Base-by-base conservation (phyloP, 2,329 filamentous ascomycete species). In the Colletotrichum sansevieriae region DNA sequence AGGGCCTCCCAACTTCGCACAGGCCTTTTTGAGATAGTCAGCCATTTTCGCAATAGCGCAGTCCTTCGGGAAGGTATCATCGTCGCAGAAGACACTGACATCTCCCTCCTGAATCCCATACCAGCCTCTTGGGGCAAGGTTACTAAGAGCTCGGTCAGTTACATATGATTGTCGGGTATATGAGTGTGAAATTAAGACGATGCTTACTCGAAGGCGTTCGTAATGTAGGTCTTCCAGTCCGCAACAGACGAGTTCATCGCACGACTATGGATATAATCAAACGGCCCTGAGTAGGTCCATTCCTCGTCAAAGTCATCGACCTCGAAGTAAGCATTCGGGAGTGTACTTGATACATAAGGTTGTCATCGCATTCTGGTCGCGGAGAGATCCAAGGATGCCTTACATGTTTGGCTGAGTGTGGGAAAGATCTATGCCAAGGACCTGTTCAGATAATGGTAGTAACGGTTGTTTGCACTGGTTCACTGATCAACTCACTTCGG, bases 251-350 rank as follows among this genome's bases (percentile, higher is more conserved):
- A 55, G 33, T n/a, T 55, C 1, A 55, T 25, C 1, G 33, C 2
- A 33, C 87, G 82, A 47, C 80, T 77, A 74, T 88, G 85, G 65
- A 89, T 83, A 72, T 83, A 86, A 76, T 88, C 86, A 74, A 88
- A 88, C 57, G 83, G 78, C 2, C 79, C 72, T 66, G 82, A 82
- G 20, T 72, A 76, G 5, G 82, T 76, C 87, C 87, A 89, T 1
- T 83, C 78, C 67, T 85, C 81, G 70, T 87, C 84, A 25, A 83
- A 77, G 72, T 89, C 87, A 71, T 88, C 85, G 43, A 88, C 79
- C 58, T 87, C 77, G 74, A 88, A 89, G 20, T 78, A 79, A 51
- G 87, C 80, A 72, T 89, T 89, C 18, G 84, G 81, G 8, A 86
- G 86, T 3, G 86, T 80, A 62, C 83, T 78, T 33, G 18, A 15